Conservation (phyloP, 116 monocot genomes). For the Cymodocea nodosa region DNA sequence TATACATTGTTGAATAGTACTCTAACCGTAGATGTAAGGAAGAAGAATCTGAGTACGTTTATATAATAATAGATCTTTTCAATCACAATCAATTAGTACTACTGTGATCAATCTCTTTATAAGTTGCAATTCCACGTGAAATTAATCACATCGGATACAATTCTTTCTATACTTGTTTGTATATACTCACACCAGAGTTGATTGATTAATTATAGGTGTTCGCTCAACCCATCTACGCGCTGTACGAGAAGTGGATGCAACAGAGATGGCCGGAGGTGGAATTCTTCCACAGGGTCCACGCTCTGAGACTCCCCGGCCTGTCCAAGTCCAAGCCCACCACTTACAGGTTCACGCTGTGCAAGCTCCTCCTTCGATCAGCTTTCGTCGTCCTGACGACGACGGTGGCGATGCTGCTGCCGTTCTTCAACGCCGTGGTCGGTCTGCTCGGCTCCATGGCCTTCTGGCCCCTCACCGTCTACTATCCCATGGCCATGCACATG, state of each 20-base stretch:
- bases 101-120: no score
- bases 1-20: no score
- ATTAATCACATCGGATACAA: no score
- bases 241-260: constrained; percentile 33
- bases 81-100: no score
- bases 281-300: constrained; percentile 40
- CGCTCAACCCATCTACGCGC: constrained; percentile 41
- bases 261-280: constrained; percentile 31
- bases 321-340: constrained; percentile 2
- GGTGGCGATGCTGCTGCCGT: constrained; percentile 40
- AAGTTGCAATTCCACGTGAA: neutral
- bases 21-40: no score
- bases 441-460: constrained; percentile 44
- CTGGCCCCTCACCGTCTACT: constrained; percentile 55
- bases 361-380: constrained; percentile 26
- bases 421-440: constrained; percentile 60
- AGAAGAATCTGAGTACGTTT: no score
- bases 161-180: no score
- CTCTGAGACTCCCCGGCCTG: constrained; percentile 17
- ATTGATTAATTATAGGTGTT: constrained; percentile 30
- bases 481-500: constrained; percentile 40
- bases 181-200: no score
- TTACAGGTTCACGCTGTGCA: constrained; percentile 36
- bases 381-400: constrained; percentile 39
- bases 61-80: no score